Base-by-base conservation (phyloP, 1,284 basidiomycete genomes). In the Schizophyllum amplum region DNA sequence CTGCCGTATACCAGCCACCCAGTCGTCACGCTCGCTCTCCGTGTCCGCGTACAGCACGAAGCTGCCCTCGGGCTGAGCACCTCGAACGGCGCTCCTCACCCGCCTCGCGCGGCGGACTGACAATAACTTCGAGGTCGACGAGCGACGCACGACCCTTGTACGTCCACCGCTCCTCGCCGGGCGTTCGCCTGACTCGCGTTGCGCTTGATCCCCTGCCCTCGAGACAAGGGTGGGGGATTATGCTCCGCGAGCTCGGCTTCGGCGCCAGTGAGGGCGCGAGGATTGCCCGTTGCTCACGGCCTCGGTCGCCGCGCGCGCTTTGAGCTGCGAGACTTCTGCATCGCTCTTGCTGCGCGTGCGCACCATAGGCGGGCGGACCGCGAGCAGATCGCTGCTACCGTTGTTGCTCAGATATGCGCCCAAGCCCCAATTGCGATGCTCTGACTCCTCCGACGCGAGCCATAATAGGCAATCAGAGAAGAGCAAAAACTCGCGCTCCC, bases 401-500 rank as follows among this genome's bases (percentile, higher is more conserved):
- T 60, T 59, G 50, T 61, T 69, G 68, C 64, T 20, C 48, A 50
- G 11, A 20, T 24, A 50, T 21, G 48, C 62, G 23, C 59, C 56
- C 55, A 63, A 65, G 55, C 65, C 69, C 66, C 70, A 71, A 20
- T 67, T 64, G 23, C 65, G 62, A 17, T 42, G 33, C 56, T 70
- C 67, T 2, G 53, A 57, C 51, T 76, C 85, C 56, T 74, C 77
- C 55, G 70, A 74, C n/a, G 81, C 82, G 24, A 92, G 77, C 84
- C 91, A 93, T 24, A 94, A 65, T 20, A 94, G 69, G 62, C 84
- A 85, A 68, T 94, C 92, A 6, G 84, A 87, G 67, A 94, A 91
- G 0, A 94, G 76, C 13, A 94, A 73, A 65, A 94, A 88, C 59
- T 89, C 84, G 51, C 86, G 77, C 59, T 84, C 81, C 47, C 74